Evolutionary conservation across 768 basidiomycete species (phyloP).

Genomic region (Hemileccinum rubropunctum): DNA sequence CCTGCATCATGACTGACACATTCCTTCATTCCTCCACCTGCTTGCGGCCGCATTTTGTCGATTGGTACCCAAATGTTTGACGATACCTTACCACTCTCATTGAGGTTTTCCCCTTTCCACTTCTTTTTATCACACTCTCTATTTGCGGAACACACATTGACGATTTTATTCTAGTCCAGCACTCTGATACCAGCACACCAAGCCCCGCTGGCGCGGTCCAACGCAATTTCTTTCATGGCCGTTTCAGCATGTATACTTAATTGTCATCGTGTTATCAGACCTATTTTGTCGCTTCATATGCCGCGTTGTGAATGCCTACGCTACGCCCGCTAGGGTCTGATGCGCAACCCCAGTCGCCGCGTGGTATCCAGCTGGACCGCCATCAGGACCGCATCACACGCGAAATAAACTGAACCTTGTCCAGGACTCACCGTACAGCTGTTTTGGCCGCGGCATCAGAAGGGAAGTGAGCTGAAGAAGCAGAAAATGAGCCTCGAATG

Average conservation of each 20-base stretch:
- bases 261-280: conserved; percentile 14
- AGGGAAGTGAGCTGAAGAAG: conserved; percentile 68
- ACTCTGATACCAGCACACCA: conserved; percentile 24
- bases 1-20: conserved; percentile 31
- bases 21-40: conserved; percentile 23
- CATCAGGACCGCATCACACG: conserved; percentile 14
- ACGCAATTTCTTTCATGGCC: conserved; percentile 10
- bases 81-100: conserved; percentile 36
- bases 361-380: conserved; percentile 77
- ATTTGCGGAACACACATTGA: conserved; percentile 36
- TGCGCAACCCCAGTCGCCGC: conserved; percentile 95
- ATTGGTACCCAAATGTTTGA: conserved; percentile 29
- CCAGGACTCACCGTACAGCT: conserved; percentile 71
- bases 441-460: conserved; percentile 83
- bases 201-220: conserved; percentile 22
- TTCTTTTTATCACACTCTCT: conserved; percentile 35
- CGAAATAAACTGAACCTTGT: conserved; percentile 3
- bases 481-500: conserved; percentile 5
- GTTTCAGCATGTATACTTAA: conserved; percentile 23
- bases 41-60: conserved; percentile 20
- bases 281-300: conserved; percentile 49
- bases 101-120: conserved; percentile 10
- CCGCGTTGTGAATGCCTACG: conserved; percentile 93
- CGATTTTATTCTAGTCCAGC: conserved; percentile 27
- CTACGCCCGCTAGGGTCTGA: conserved; percentile 94